A percentile compares a stretch with the other conserved stretches of the same genome.
These are phyloP conservation scores for Trichoderma afroharzianum DNA, from an alignment of 2,329 filamentous ascomycete genomes.

Conservation along the genomic window DNA sequence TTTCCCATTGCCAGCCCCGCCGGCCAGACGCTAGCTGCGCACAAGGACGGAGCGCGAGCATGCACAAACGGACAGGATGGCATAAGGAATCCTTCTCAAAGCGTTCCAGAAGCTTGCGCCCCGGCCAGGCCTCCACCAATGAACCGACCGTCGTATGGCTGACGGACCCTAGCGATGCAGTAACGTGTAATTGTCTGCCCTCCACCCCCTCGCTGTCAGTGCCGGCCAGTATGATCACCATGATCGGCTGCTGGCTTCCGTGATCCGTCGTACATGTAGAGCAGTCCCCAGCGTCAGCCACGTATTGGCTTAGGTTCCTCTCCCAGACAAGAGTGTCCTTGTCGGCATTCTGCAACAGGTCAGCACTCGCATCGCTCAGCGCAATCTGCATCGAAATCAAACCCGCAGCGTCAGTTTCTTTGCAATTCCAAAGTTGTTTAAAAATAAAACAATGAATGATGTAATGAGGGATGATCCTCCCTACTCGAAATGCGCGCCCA, in stretches of 20 bases:
- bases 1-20: slow-evolving; percentile 5
- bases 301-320: not conserved
- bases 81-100: slow-evolving; percentile 14
- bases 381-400: not conserved
- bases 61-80: not conserved
- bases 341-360: not conserved
- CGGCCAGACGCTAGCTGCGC: not conserved
- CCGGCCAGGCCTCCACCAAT: not conserved
- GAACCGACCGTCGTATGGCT: not conserved
- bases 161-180: not conserved
- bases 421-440: not conserved
- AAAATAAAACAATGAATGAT: not conserved
- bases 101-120: slow-evolving; percentile 15
- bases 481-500: not conserved
- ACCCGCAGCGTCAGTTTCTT: not conserved
- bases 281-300: not conserved
- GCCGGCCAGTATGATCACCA: slow-evolving; percentile 16
- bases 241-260: slow-evolving; percentile 20
- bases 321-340: not conserved
- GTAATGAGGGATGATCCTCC: not conserved
- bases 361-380: not conserved
- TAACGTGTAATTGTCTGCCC: not conserved
- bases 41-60: slow-evolving; percentile 3
- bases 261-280: slow-evolving; percentile 15
- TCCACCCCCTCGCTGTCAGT: slow-evolving; percentile 8